Base-by-base conservation (phyloP, 768 basidiomycete genomes). In the Suillus paluster region DNA sequence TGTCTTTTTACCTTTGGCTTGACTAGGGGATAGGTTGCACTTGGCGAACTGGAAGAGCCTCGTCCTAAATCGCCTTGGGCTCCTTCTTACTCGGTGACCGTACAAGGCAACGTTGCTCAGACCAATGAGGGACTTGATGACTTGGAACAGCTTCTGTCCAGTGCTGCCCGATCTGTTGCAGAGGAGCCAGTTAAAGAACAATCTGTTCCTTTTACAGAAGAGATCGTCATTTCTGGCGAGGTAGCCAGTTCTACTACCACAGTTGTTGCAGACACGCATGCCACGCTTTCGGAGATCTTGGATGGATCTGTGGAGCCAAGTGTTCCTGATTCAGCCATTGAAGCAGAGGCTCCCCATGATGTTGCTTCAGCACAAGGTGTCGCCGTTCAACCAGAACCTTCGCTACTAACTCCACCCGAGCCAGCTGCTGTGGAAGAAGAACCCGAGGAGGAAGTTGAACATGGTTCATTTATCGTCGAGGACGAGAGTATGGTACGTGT, bases 11-110 rank as follows among this genome's bases (percentile, higher is more conserved):
- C 17, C 23, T 39, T 39, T 19, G 17, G 38, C 23, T 55, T 27
- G 25, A 55, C 38, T 19, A 4, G 17, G 7, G 33, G 6, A 55
- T 39, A 55, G 54, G 38, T 56, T 54, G 7, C 5, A 12, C 27
- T 36, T 7, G 52, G 21, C 10, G 59, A 59, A 39, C 5, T 11
- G 23, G 59, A 60, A 57, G 59, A 60, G 14, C 30, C 33, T 30
- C 53, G 30, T 14, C 62, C 60, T 41, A 59, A 36, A 3, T 70
- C 69, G n/a, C 68, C 75, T 45, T 80, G 79, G 79, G 78, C 77
- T 21, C 75, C 78, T 34, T 80, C 79, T 30, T 80, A 80, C 60
- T 79, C 79, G 11, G 78, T 79, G 1, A 77, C 79, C 36, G 73
- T 70, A 21, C 80, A 81, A 63, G 79, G 79, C 25, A 77, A 71